Evolutionary conservation across 129 eudicot genomes (phyloP), one percentile per base, ranked within the genome.

Genomic region (Heracleum sosnowskyi): DNA sequence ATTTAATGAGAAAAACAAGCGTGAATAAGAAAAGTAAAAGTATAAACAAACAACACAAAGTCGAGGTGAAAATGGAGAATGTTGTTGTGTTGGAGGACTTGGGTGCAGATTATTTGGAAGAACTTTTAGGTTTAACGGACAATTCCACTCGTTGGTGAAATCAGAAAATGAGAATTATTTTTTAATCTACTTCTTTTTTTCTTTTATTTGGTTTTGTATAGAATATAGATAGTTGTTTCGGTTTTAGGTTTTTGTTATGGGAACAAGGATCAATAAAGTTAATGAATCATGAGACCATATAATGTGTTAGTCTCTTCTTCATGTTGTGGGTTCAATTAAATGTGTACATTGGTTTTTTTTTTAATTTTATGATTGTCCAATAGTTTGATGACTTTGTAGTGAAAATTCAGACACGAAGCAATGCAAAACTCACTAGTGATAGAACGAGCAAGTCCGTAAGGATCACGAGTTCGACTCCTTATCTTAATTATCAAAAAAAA

Each of bases 41-140:
- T 0, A 70, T 18, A 17, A 70, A 47, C 28, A 70, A 70, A 37
- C 41, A 40, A 70, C 41, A 70, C 53, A 73, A 8, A 29, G 39
- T n/a, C n/a, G n/a, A 44, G n/a, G 62, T 44, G 40, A 74, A 74
- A 29, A 26, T 28, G 2, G 77, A 74, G n/a, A 44, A 44, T 74
- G 60, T 74, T 29, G 60, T 74, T 26, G 77, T 42, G n/a, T 28
- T 74, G 15, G 60, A 74, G 77, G 77, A 74, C 39, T 74, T 74
- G 77, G 77, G 77, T 42, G 77, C 77, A 42, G 77, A 74, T 74
- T 74, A 74, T 16, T 74, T 74, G 26, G 77, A 74, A 44, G 24
- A 74, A 44, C 77, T 74, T 44, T 28, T 74, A 57, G 44, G 77
- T 44, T 10, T 74, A 44, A 74, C 77, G 4, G 77, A 74, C 60